Conservation (phyloP, 1,284 basidiomycete genomes). For the Xerocomus amazonicus region DNA sequence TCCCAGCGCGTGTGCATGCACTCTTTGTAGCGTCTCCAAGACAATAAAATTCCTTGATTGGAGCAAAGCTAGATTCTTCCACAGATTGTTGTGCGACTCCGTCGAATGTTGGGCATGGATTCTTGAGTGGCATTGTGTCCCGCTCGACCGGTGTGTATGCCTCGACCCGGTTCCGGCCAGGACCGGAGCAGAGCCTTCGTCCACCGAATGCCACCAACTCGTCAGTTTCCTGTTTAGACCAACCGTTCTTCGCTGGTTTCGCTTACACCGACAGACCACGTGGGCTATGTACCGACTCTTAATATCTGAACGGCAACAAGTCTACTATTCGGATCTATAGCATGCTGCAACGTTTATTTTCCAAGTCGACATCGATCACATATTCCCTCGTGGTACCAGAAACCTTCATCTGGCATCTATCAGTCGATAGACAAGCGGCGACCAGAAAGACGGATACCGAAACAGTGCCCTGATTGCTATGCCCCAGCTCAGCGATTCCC, state of each 20-base stretch:
- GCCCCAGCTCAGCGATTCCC: conserved; percentile 3
- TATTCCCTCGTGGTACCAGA: conserved; percentile 4
- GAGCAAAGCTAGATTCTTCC: background rate
- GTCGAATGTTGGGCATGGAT: too few relatives aligned
- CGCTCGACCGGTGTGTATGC: too few relatives aligned
- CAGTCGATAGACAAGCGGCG: background rate
- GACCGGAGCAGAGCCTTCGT: conserved; percentile 8
- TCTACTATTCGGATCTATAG: conserved; percentile 1
- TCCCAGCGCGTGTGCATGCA: conserved; percentile 16
- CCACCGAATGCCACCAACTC: background rate
- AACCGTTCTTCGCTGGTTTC: too few relatives aligned
- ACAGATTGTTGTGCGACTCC: too few relatives aligned
- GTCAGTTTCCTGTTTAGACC: too few relatives aligned
- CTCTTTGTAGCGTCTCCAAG: conserved; percentile 3
- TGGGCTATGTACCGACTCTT: background rate
- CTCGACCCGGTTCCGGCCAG: conserved; percentile 5
- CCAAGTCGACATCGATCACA: background rate
- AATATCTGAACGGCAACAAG: background rate
- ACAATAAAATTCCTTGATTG: background rate
- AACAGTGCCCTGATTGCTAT: conserved; percentile 2
- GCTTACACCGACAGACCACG: background rate
- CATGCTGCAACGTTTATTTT: background rate
- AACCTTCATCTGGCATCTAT: background rate
- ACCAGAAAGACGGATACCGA: background rate
- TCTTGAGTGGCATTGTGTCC: too few relatives aligned